Evolutionary conservation across 192 early-diverging fungal species (phyloP), one percentile per base, ranked within the genome.

Genomic region (Linnemannia elongata): DNA sequence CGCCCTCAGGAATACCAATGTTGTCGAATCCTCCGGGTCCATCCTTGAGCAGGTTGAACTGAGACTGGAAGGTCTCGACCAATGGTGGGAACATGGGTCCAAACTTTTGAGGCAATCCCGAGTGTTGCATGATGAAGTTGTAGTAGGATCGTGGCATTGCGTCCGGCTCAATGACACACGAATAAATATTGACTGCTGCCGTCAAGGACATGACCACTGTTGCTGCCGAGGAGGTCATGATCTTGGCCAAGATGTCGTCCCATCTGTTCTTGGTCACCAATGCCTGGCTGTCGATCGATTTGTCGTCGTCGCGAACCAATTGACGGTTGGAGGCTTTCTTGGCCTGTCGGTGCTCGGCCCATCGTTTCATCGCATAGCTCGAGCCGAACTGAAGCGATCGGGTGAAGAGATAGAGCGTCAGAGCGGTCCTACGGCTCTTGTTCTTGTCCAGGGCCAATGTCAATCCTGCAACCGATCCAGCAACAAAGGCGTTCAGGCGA

Each of bases 321-420:
- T 77, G 75, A 55, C 75, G 72, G 44, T 72, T 52, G 20, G 68
- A 20, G 10, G 80, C 77, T 52, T 77, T 80, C 55, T 83, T 83
- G 36, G 72, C 55, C 33, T 85, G 57, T 35, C 92, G 77, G 36
- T 81, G 69, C 13, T 83, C 80, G 17, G 87, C 88, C 92, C 91
- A 94, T 18, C 88, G 88, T 52, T 92, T 91, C 90, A 95, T 92
- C 27, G 91, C 76, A 91, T 94, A 94, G 47, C 92, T 90, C 13
- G 88, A 87, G n/a, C 89, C 90, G 72, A 94, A 94, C 74, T 95
- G 94, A 57, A 92, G 49, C 2, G 92, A 91, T 44, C 94, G 89
- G 12, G 94, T 93, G 30, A 93, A 88, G 66, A 94, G 77, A 41
- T 94, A 94, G 74, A 95, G 82, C 15, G 93, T 90, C 57, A 95